phyloP scores from a whole-genome alignment of 768 basidiomycete genomes.

The Omphalotus guepiniiformis region DNA sequence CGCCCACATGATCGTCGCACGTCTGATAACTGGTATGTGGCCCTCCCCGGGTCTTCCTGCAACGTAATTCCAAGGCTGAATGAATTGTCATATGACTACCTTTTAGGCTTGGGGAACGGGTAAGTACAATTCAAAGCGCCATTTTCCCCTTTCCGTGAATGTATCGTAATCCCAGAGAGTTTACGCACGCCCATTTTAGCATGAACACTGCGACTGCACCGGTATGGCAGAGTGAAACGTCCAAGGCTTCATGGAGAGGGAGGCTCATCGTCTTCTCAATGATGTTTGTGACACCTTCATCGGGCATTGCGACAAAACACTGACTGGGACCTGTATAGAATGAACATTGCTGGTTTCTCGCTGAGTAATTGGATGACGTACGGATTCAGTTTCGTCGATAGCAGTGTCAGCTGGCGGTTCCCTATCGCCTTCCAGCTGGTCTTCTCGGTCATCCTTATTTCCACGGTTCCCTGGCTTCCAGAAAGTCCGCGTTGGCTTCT shows the following conservation, averaged over 20 bases:
- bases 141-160: background rate
- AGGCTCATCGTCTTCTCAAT: conserved; percentile 46
- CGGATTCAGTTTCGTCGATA: conserved; percentile 40
- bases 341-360: conserved; percentile 49
- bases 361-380: conserved; percentile 53
- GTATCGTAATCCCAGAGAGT: too few species aligned
- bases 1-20: conserved; percentile 44
- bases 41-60: background rate
- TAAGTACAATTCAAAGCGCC: conserved; percentile 11
- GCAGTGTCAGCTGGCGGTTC: conserved; percentile 44
- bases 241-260: conserved; percentile 43
- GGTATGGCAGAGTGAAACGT: conserved; percentile 50
- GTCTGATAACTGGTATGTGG: conserved; percentile 42
- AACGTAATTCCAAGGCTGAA: too few species aligned
- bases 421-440: conserved; percentile 48
- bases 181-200: conserved; percentile 13
- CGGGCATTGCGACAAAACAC: background rate
- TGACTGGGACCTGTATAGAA: conserved; percentile 22
- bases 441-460: conserved; percentile 40
- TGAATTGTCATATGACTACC: too few species aligned
- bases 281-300: conserved; percentile 31
- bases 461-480: conserved; percentile 45
- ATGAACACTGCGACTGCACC: conserved; percentile 48
- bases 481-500: conserved; percentile 48
- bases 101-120: conserved; percentile 49